Conservation (phyloP, 108 stramenopile species). For the Cyclotella sp. region DNA sequence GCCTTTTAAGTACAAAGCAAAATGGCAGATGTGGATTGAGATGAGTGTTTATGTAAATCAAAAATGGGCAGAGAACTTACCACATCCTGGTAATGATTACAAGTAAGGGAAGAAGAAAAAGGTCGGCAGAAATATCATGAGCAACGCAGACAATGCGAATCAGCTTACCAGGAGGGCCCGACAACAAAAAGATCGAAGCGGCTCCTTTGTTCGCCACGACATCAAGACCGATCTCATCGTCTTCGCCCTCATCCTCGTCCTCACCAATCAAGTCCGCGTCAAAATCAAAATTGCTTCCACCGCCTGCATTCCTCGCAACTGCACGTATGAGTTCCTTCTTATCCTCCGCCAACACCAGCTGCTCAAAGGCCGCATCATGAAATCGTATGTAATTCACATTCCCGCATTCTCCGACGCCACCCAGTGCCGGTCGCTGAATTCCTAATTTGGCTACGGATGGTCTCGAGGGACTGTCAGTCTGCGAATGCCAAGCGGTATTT, state of each 20-base stretch:
- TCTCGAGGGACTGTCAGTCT: slow-evolving; percentile 37
- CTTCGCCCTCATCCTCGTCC: slow-evolving; percentile 34
- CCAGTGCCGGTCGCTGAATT: slow-evolving; percentile 58
- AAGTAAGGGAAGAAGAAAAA: neutral
- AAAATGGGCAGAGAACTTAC: neutral
- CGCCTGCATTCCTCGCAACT: slow-evolving; percentile 64
- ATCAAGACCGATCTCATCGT: slow-evolving; percentile 45
- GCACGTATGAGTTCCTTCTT: slow-evolving; percentile 49
- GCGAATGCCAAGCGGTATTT: neutral
- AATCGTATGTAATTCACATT: slow-evolving; percentile 66
- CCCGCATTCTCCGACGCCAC: slow-evolving; percentile 64
- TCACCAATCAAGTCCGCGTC: slow-evolving; percentile 41
- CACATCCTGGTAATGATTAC: neutral
- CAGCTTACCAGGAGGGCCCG: slow-evolving; percentile 61
- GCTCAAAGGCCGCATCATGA: slow-evolving; percentile 41
- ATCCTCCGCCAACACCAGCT: slow-evolving; percentile 43
- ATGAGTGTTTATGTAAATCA: too few species aligned
- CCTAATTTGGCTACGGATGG: slow-evolving; percentile 52
- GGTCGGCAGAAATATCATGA: neutral
- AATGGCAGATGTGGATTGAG: neutral
- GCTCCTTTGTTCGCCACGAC: slow-evolving; percentile 49
- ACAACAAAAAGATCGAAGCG: slow-evolving; percentile 59
- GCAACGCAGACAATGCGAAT: neutral
- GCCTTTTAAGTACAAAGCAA: slow-evolving; percentile 21
- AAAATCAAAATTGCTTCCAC: slow-evolving; percentile 27